These are phyloP conservation scores for Colletotrichum lindemuthianum DNA, from an alignment of 2,329 filamentous ascomycete species.

Conservation along the genomic window DNA sequence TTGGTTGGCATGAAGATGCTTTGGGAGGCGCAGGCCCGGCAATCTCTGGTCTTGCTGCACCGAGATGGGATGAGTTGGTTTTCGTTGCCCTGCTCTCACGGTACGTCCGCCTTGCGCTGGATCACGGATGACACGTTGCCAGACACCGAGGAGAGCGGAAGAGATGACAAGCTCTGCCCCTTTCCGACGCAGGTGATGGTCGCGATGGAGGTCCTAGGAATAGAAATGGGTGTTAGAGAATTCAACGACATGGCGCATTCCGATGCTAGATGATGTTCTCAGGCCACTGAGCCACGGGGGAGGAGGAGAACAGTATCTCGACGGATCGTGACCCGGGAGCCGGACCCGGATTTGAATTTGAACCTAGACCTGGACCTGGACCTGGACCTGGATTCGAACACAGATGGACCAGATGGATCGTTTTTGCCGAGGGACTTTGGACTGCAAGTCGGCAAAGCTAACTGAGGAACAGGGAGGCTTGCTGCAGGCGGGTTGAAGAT, in stretches of 20 bases:
- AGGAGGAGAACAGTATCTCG: background rate
- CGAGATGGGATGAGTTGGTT: background rate
- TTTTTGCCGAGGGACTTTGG: constrained; percentile 13
- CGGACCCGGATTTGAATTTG: too few relatives aligned
- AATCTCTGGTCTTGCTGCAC: background rate
- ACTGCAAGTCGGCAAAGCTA: constrained; percentile 25
- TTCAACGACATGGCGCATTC: constrained; percentile 14
- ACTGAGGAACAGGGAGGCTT: constrained; percentile 21
- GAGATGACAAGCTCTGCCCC: background rate
- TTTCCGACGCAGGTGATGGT: background rate
- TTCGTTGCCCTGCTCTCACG: too few relatives aligned
- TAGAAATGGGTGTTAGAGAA: constrained; percentile 2
- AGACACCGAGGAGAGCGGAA: too few relatives aligned
- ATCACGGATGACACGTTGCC: too few relatives aligned
- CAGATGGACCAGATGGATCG: background rate
- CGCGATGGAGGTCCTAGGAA: constrained; percentile 20
- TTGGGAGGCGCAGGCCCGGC: background rate
- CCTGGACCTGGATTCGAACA: background rate
- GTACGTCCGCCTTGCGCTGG: too few relatives aligned
- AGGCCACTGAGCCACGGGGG: background rate
- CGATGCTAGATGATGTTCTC: background rate
- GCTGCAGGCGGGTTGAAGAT: constrained; percentile 30
- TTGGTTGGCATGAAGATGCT: too few relatives aligned
- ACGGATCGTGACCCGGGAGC: too few relatives aligned
- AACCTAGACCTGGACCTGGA: too few relatives aligned